Evolutionary conservation across 2,329 filamentous ascomycete species (phyloP), one percentile per base, ranked within the genome.

Genomic region (Aspergillus tubingensis): DNA sequence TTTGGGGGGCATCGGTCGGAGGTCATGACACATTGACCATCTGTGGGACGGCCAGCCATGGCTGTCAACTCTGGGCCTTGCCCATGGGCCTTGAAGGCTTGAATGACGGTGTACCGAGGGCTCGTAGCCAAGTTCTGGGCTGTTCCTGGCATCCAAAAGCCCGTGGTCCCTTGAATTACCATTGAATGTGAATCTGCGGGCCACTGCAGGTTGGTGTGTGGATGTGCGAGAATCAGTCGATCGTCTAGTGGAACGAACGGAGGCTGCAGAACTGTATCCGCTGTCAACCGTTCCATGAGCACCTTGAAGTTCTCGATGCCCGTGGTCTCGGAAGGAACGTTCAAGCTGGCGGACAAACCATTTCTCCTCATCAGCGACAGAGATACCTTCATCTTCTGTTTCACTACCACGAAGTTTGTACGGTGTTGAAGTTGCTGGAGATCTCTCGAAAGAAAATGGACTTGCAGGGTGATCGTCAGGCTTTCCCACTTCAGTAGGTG

Each of bases 231-330:
- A 74, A 53, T 69, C 72, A 17, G 70, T 56, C 2, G 72, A 73
- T 1, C 52, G 63, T 30, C 67, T 63, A 41, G 68, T 66, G 10
- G 72, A 76, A 47, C 67, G 67, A 17, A 71, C 56, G 1, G 75
- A 77, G 8, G 71, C 68, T 11, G 72, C 71, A 32, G 75, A 77
- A 57, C 74, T 77, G 58, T 78, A 77, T 19, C 76, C 76, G 55
- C 75, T 77, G 58, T 78, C 76, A 11, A 68, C 68, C 54, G 76
- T 76, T 56, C 63, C 69, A 38, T 72, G 65, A 5, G 71, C 68
- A 19, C 58, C 66, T 36, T 67, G 62, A 3, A 60, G 60, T 36
- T 64, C 70, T 47, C 61, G 66, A 27, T 64, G 60, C 30, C 61
- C 51, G 38, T 53, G 52, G 17, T 49, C 23, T 15, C 65, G 63